Conservation (phyloP, 345 rosid genomes). For the Turritis glabra region DNA sequence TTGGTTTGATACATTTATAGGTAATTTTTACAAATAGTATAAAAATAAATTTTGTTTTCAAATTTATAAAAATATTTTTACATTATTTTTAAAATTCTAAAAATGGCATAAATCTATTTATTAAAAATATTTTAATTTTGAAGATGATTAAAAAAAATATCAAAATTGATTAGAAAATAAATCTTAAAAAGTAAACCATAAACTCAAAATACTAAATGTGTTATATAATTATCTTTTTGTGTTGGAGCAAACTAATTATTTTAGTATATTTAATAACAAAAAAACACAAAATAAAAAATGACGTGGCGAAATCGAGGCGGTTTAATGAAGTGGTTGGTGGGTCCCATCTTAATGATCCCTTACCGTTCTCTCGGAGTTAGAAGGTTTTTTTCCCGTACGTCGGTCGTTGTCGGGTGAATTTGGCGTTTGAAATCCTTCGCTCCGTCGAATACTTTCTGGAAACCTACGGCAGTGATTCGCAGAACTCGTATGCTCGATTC, state of each 20-base stretch:
- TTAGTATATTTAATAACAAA: neutral
- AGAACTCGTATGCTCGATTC: slow-evolving; percentile 9
- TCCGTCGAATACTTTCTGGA: neutral
- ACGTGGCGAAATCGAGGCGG: slow-evolving; percentile 23
- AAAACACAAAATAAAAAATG: neutral
- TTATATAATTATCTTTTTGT: too few species aligned
- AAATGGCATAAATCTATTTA: too few species aligned
- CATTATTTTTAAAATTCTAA: too few species aligned
- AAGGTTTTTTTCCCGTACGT: slow-evolving; percentile 7
- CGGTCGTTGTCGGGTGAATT: slow-evolving; percentile 13
- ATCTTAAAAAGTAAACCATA: too few species aligned
- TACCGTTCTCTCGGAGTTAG: slow-evolving; percentile 9
- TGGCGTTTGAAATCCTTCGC: slow-evolving; percentile 1
- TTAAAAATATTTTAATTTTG: too few species aligned
- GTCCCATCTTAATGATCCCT: neutral
- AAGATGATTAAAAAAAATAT: too few species aligned
- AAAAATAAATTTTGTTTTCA: too few species aligned
- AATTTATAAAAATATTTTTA: too few species aligned
- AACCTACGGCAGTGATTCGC: neutral
- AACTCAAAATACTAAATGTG: too few species aligned
- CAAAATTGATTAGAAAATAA: too few species aligned
- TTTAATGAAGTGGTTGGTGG: neutral
- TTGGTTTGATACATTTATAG: neutral
- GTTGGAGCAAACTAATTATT: too few species aligned
- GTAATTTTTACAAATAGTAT: too few species aligned